Evolutionary conservation across 164 flowering plant species (phyloP).

Genomic region (Nymphaea colorata): DNA sequence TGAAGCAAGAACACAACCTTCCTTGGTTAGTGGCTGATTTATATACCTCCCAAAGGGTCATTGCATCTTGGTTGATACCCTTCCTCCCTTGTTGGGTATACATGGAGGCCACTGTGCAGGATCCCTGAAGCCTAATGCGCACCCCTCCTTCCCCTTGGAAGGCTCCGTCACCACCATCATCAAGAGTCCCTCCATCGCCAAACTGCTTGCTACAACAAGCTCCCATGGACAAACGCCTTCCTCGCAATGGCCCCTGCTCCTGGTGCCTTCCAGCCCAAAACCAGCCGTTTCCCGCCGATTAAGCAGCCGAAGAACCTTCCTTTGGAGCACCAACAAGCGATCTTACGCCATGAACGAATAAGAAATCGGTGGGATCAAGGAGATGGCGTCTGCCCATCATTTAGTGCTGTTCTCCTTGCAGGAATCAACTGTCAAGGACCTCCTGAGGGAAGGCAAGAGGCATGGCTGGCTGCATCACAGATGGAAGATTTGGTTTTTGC

Average conservation of each 20-base stretch:
- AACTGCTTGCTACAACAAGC: slow-evolving; percentile 35
- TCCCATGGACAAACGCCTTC: slow-evolving; percentile 30
- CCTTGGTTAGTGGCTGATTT: background rate
- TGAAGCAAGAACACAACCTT: background rate
- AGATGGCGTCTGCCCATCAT: background rate
- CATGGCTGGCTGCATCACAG: background rate
- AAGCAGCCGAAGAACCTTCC: background rate
- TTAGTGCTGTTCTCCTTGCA: background rate
- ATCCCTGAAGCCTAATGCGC: slow-evolving; percentile 35
- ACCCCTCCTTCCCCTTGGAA: slow-evolving; percentile 33
- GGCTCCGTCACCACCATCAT: slow-evolving; percentile 11
- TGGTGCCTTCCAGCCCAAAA: background rate
- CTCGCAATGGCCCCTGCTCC: background rate
- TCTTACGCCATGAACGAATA: background rate
- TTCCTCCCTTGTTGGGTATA: slow-evolving; percentile 55
- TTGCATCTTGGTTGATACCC: slow-evolving; percentile 84
- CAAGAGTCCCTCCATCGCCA: slow-evolving; percentile 3
- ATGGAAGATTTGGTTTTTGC: background rate
- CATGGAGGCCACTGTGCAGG: slow-evolving; percentile 40
- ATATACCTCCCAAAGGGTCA: slow-evolving; percentile 84
- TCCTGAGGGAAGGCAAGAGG: background rate
- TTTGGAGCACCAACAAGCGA: background rate
- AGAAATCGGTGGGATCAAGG: background rate
- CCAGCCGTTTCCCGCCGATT: background rate
- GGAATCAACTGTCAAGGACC: background rate